Evolutionary conservation across 108 stramenopile genomes (phyloP), one percentile per base, ranked within the genome.

Genomic region (Aurantiochytrium sp.): DNA sequence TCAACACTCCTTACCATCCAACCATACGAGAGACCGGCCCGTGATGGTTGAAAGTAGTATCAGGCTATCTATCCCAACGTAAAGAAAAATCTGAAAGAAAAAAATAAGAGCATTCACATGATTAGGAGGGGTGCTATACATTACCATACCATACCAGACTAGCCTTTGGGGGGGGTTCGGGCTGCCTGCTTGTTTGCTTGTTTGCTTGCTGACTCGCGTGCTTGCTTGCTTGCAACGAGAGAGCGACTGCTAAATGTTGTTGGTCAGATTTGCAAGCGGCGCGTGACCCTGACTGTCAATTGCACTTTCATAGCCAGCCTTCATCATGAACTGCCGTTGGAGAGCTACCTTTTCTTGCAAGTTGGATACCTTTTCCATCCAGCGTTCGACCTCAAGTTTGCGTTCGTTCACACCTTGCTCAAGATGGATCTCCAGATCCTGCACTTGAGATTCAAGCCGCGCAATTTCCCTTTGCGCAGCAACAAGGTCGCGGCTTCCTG

Each of bases 301-400:
- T 69, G 64, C 64, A 14, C 4, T 69, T 69, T 69, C 76, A 12
- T 25, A 53, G 76, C 49, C 76, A 6, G 76, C n/a, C 76, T 53
- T 83, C 76, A 83, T 83, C 76, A 83, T 83, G 23, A 25, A 83
- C 76, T 53, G 45, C 19, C 76, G 76, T 45, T 83, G 76, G 12
- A 83, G 76, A 6, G 44, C 10, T 35, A 83, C 49, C 28, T 83
- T 83, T 47, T 83, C 76, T 53, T 47, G 19, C 12, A 83, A 23
- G 51, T 21, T 23, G 3, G 25, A 25, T 4, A 83, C 51, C 6
- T 83, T 43, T 16, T 6, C 51, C 18, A 8, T 6, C 45, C 51
- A 83, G n/a, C 76, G 45, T 18, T 47, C 51, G 76, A 53, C 49
- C 51, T 83, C 76, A 23, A 16, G 16, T 23, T 53, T 47, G 49